Conservation (phyloP, 306 rosid species). For the Sicyos edulis region DNA sequence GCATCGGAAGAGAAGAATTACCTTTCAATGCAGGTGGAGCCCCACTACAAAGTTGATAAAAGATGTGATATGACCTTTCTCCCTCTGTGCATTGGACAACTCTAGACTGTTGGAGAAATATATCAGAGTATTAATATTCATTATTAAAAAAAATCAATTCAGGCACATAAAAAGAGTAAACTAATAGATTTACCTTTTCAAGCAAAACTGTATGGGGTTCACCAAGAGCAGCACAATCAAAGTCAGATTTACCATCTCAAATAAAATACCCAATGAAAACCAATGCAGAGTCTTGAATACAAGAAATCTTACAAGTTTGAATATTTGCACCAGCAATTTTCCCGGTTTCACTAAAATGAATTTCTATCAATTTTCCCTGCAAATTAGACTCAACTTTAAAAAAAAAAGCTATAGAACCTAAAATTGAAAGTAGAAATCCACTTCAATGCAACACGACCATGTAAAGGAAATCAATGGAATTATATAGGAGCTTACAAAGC, state of each 20-base stretch:
- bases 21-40: conserved; percentile 76
- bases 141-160: background rate
- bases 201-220: conserved; percentile 64
- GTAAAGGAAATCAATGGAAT: conserved; percentile 22
- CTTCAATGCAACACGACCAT: background rate
- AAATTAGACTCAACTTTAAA: conserved; percentile 30
- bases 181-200: conserved; percentile 71
- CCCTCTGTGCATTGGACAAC: conserved; percentile 97
- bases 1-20: conserved; percentile 24
- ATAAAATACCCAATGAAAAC: conserved; percentile 16
- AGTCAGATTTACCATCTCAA: conserved; percentile 32
- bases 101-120: conserved; percentile 61
- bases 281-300: conserved; percentile 18
- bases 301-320: conserved; percentile 74
- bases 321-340: conserved; percentile 95
- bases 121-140: background rate
- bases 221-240: conserved; percentile 28
- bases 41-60: conserved; percentile 97
- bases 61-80: conserved; percentile 96
- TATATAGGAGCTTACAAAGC: conserved; percentile 69
- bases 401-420: conserved; percentile 14
- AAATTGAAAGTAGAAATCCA: conserved; percentile 16
- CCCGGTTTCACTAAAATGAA: conserved; percentile 96
- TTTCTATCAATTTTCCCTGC: conserved; percentile 97
- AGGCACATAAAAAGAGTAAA: conserved; percentile 11